Evolutionary conservation across 306 rosid genomes (phyloP), one percentile per base, ranked within the genome.

Genomic region (Casuarina equisetifolia): DNA sequence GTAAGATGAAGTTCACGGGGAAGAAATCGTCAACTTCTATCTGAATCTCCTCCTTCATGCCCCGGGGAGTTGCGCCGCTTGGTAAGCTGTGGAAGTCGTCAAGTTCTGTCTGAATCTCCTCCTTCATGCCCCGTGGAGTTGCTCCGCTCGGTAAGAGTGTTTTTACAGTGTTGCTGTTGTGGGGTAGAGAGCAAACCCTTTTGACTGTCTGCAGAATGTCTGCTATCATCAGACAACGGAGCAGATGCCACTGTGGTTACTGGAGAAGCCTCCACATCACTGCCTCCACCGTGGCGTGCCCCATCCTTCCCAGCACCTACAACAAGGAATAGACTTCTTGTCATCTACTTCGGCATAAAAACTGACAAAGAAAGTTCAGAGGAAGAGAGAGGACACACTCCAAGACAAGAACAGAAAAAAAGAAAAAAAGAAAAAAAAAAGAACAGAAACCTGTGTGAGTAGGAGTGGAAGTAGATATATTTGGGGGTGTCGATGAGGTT

Each of bases 281-380:
- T 74, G 70, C 86, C 80, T 76, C 88, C 90, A 38, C 76, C 83
- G 70, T 84, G 80, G 77, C 78, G 80, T 17, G 84, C 71, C 70
- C 84, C 96, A 73, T 78, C 91, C 85, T 82, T 90, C 74, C 83
- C 85, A 45, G 78, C 79, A 78, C 91, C 96, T 85, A 72, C 82
- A 77, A 75, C 84, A 61, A 52, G 75, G 62, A 61, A 58, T 62
- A 15, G 7, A 72, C 16, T 13, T 51, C 35, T 11, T 55, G 32
- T 63, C 62, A 71, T n/a, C 71, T 9, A 20, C 44, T 25, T 40
- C 68, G 9, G 54, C 13, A 40, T 51, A 45, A 43, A 46, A 61
- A 42, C 38, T 8, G 11, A 16, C 49, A 66, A 16, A 66, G n/a
- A 39, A 38, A 15, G 70, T 16, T 39, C 5, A 39, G 46, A 66